Conservation (phyloP, 2,329 filamentous ascomycete species). For the Claviceps sp. region DNA sequence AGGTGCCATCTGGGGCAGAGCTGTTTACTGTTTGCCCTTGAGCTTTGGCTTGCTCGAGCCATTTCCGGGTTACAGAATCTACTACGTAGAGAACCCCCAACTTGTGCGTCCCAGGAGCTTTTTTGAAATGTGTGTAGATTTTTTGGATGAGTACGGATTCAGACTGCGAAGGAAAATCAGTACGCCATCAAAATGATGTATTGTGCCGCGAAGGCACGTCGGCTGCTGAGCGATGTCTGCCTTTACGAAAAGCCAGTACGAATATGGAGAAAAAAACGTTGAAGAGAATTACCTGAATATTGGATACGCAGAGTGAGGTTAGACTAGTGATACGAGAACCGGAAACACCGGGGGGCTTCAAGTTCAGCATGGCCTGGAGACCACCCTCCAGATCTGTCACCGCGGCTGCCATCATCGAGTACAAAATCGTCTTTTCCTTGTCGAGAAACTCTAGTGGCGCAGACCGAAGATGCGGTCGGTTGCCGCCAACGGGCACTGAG, state of each 20-base stretch:
- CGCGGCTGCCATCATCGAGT: conserved; percentile 55
- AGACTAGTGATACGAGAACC: conserved; percentile 82
- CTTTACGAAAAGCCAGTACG: too few relatives aligned
- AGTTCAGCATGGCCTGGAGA: conserved; percentile 77
- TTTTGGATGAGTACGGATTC: conserved; percentile 93
- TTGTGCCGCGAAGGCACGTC: background rate
- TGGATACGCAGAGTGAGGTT: conserved; percentile 75
- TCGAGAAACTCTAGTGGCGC: background rate
- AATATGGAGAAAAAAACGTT: background rate
- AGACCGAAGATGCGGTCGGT: background rate
- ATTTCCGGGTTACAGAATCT: conserved; percentile 98
- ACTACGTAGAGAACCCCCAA: conserved; percentile 98
- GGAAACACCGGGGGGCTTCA: conserved; percentile 90
- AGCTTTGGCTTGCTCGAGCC: conserved; percentile 88
- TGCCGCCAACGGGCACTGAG: background rate
- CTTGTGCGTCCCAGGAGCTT: conserved; percentile 88
- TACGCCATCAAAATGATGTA: conserved; percentile 2
- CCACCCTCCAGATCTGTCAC: conserved; percentile 83
- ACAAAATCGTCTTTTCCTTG: conserved; percentile 4
- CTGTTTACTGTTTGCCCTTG: conserved; percentile 70
- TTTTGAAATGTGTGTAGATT: conserved; percentile 94
- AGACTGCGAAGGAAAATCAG: conserved; percentile 43
- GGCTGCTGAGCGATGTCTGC: background rate
- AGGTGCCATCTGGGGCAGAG: conserved; percentile 79
- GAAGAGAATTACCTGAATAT: conserved; percentile 60